Evolutionary conservation across 108 stramenopile genomes (phyloP), one percentile per base, ranked within the genome.

Genomic region (Cylindrotheca fusiformis): DNA sequence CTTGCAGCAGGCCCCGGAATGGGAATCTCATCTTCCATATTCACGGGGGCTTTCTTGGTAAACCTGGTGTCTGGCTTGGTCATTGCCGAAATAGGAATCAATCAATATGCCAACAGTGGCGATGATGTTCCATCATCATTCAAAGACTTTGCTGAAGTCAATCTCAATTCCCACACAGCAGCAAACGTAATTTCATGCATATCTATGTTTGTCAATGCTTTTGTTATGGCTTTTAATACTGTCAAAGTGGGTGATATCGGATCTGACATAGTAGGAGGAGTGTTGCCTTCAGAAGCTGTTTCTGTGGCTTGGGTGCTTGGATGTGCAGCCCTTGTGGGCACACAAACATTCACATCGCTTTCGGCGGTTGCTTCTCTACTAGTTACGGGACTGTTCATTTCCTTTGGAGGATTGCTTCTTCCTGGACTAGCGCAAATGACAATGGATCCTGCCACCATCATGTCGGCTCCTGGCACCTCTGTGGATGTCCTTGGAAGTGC

Each of bases 21-120:
- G 62, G 68, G 49, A 4, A 62, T 77, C 33, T 77, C 82, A 3
- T 68, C 75, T 17, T 60, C 28, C 21, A 44, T 91, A 24, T 84
- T 86, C 48, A 21, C 71, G 3, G 82, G 76, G 65, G 58, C 83
- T 1, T 91, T 79, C 58, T 17, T 77, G 3, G 69, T 86, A 50
- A 86, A 87, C 58, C 68, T 86, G n/a, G 55, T 88, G 4, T 84
- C 83, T 23, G 90, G 90, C 1, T 46, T 91, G 29, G 44, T 74
- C n/a, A 65, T 91, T 57, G 85, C 85, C 12, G 65, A 88, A 58
- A 86, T 91, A 32, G 84, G 86, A 18, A 91, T 91, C 60, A 75
- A 74, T 25, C 76, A 85, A 47, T 68, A 84, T 46, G 86, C 87
- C 65, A 50, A 69, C 10, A 69, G 58, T 5, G 77, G 79, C 10